Evolutionary conservation across 2,329 filamentous ascomycete species (phyloP).

Genomic region (Aureobasidium sp.): DNA sequence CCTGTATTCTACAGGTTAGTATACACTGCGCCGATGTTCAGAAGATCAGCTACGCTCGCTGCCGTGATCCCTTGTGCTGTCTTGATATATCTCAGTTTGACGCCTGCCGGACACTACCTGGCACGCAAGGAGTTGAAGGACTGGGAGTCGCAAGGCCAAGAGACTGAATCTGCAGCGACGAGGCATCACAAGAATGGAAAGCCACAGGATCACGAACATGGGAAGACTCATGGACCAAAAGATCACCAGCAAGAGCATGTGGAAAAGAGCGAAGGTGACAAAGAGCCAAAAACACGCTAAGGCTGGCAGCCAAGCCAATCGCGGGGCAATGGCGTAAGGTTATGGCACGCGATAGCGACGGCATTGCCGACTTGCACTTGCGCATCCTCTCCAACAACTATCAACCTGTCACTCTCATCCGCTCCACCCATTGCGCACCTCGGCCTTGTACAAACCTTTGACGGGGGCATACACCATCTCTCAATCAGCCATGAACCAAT

Average conservation of each 20-base stretch:
- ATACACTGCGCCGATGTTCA: background rate
- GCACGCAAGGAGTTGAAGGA: background rate
- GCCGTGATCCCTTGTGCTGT: background rate
- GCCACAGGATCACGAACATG: background rate
- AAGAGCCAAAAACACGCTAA: background rate
- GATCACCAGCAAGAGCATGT: background rate
- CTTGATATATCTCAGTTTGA: conserved; percentile 2
- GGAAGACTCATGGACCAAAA: background rate
- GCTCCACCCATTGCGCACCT: background rate
- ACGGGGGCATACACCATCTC: background rate
- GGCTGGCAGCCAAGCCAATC: background rate
- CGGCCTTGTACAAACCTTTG: background rate
- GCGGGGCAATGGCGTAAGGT: conserved; percentile 1
- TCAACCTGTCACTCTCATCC: background rate
- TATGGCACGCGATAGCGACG: conserved; percentile 3
- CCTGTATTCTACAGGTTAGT: background rate
- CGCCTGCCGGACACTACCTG: background rate
- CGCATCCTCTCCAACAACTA: background rate
- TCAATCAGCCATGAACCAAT: background rate
- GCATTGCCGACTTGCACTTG: background rate
- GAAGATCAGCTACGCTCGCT: background rate
- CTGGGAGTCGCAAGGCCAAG: background rate
- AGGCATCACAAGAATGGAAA: background rate
- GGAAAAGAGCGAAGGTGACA: background rate
- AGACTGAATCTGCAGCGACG: background rate